Conservation (phyloP, 1,139 yeast species). For the Yamadazyma aaseri region DNA sequence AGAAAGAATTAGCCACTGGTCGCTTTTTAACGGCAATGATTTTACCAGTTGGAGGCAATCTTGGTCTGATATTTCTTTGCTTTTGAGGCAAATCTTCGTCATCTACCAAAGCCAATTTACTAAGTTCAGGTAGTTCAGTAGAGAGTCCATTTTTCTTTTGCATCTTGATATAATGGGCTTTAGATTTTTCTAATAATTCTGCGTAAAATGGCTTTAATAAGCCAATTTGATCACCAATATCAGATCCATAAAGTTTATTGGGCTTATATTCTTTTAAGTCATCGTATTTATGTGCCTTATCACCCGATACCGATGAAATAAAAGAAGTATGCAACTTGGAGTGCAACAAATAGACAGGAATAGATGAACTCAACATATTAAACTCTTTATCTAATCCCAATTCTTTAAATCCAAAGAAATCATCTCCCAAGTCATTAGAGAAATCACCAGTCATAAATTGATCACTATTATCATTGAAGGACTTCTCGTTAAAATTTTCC, state of each 20-base stretch:
- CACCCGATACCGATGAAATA: conserved; percentile 38
- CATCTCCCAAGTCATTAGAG: conserved; percentile 89
- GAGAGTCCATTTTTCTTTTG: conserved; percentile 55
- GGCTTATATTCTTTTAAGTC: conserved; percentile 57
- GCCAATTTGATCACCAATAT: conserved; percentile 54
- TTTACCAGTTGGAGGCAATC: conserved; percentile 93
- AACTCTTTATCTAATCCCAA: conserved; percentile 91
- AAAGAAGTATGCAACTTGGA: conserved; percentile 65
- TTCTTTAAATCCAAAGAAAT: conserved; percentile 94
- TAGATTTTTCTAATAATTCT: conserved; percentile 53
- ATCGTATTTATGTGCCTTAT: conserved; percentile 55
- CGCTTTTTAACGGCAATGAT: conserved; percentile 70
- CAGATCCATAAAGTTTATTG: conserved; percentile 48
- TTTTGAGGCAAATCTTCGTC: conserved; percentile 83
- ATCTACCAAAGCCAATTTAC: conserved; percentile 54
- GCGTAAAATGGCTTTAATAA: conserved; percentile 59
- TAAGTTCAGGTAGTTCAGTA: conserved; percentile 42
- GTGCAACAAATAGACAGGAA: conserved; percentile 86
- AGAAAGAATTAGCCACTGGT: conserved; percentile 51
- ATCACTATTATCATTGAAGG: conserved; percentile 87
- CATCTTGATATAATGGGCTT: conserved; percentile 43
- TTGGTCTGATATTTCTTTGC: conserved; percentile 75
- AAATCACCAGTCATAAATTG: conserved; percentile 94
- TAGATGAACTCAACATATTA: conserved; percentile 79
- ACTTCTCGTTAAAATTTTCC: conserved; percentile 69